These are phyloP conservation scores for Arthroderma sp. DNA, from an alignment of 2,329 filamentous ascomycete species.

Conservation along the genomic window DNA sequence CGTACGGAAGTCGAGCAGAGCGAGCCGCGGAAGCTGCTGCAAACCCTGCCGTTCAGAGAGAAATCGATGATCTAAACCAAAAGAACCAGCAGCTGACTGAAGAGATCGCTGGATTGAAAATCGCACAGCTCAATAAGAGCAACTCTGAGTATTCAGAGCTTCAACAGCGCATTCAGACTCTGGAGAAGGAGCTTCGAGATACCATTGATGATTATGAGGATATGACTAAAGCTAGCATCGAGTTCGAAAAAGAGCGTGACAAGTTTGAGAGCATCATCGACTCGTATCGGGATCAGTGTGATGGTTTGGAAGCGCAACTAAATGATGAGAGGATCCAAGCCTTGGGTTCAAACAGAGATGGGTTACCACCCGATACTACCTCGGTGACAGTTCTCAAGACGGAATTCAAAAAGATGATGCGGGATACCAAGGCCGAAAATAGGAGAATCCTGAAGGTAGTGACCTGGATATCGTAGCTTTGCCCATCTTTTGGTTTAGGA, in stretches of 20 bases:
- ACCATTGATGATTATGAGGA: conserved; percentile 58
- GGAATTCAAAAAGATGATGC: conserved; percentile 73
- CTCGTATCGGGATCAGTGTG: conserved; percentile 48
- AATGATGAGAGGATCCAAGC: conserved; percentile 55
- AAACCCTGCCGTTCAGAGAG: conserved; percentile 45
- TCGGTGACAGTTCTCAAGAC: conserved; percentile 57
- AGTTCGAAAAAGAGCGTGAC: conserved; percentile 59
- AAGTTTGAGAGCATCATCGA: conserved; percentile 52
- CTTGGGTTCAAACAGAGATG: conserved; percentile 45
- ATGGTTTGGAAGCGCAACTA: conserved; percentile 49
- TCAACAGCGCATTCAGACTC: conserved; percentile 37
- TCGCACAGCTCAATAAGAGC: conserved; percentile 17
- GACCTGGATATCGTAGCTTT: not conserved
- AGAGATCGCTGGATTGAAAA: conserved; percentile 35
- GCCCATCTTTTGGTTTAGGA: not conserved
- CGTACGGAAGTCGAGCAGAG: conserved; percentile 67
- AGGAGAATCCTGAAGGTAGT: conserved; percentile 52
- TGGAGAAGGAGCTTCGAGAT: conserved; percentile 53
- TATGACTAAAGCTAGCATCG: conserved; percentile 55
- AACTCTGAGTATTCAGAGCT: conserved; percentile 16
- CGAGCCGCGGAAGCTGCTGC: conserved; percentile 53
- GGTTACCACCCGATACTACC: conserved; percentile 40
- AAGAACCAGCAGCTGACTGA: conserved; percentile 34
- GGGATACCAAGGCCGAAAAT: conserved; percentile 54
- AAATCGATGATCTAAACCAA: conserved; percentile 43